These are phyloP conservation scores for Monilinia polystroma DNA, from an alignment of 2,329 filamentous ascomycete species.

Conservation along the genomic window DNA sequence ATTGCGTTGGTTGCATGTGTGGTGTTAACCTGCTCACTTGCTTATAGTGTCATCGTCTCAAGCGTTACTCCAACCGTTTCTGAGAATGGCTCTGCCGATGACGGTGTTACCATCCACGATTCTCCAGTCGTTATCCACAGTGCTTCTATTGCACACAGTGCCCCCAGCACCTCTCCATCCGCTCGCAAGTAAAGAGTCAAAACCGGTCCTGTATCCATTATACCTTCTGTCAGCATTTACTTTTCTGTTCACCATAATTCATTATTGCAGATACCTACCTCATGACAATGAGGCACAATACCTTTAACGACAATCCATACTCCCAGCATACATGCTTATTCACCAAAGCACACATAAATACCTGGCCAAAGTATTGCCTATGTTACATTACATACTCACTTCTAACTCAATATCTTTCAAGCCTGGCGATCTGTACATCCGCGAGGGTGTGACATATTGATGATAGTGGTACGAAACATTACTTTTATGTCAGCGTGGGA, in stretches of 20 bases:
- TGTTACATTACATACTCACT: slow-evolving; percentile 33
- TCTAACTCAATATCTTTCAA: slow-evolving; percentile 36
- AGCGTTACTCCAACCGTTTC: slow-evolving; percentile 39
- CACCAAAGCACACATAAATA: slow-evolving; percentile 36
- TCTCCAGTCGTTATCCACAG: slow-evolving; percentile 37
- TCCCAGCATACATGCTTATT: slow-evolving; percentile 33
- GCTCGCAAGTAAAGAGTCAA: slow-evolving; percentile 34
- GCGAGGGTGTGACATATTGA: slow-evolving; percentile 35
- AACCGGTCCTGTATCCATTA: slow-evolving; percentile 13
- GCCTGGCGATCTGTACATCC: slow-evolving; percentile 36
- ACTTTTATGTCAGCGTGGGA: slow-evolving; percentile 36
- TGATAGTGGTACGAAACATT: slow-evolving; percentile 35
- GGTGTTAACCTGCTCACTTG: not conserved
- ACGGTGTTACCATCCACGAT: slow-evolving; percentile 38
- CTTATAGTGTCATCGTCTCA: slow-evolving; percentile 9
- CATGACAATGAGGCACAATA: slow-evolving; percentile 27
- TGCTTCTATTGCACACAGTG: slow-evolving; percentile 26
- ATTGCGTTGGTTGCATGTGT: not conserved
- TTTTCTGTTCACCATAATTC: slow-evolving; percentile 21
- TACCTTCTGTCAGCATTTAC: slow-evolving; percentile 24
- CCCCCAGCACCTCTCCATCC: slow-evolving; percentile 34
- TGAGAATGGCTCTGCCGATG: slow-evolving; percentile 40
- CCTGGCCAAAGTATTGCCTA: slow-evolving; percentile 33
- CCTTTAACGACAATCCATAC: slow-evolving; percentile 26
- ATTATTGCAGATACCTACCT: slow-evolving; percentile 26